Conservation (phyloP, 1,284 basidiomycete genomes). For the Neolentinus lepideus region DNA sequence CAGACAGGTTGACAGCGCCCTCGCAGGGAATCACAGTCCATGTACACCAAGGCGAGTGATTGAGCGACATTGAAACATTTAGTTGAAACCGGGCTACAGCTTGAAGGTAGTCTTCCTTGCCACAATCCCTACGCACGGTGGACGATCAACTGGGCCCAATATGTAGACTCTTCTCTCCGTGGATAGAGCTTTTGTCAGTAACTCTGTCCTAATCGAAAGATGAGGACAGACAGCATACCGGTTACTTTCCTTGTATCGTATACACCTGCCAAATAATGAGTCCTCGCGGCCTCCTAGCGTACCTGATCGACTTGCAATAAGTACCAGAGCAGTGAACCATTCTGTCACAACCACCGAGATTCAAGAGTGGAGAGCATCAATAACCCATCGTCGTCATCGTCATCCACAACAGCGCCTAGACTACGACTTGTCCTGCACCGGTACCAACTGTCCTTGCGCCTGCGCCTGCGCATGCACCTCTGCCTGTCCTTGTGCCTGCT, state of each 20-base stretch:
- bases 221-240: not conserved
- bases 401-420: not conserved
- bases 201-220: not conserved
- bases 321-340: too few species aligned
- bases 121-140: not conserved
- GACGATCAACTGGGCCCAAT: not conserved
- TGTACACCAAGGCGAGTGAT: too few species aligned
- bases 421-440: not conserved
- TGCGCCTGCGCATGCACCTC: not conserved
- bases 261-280: not conserved
- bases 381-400: not conserved
- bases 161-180: not conserved
- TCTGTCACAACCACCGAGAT: not conserved
- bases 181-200: not conserved
- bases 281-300: not conserved
- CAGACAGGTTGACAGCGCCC: too few species aligned
- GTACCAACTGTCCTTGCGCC: not conserved
- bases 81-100: not conserved
- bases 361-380: not conserved
- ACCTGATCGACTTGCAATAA: not conserved
- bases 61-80: too few species aligned
- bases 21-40: too few species aligned
- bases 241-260: not conserved
- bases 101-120: constrained; percentile 3
- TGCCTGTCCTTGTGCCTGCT: not conserved